A percentile compares a stretch with the other conserved stretches of the same genome.
Conservation (phyloP, 2,329 filamentous ascomycete species). For the Colletotrichum sp. region DNA sequence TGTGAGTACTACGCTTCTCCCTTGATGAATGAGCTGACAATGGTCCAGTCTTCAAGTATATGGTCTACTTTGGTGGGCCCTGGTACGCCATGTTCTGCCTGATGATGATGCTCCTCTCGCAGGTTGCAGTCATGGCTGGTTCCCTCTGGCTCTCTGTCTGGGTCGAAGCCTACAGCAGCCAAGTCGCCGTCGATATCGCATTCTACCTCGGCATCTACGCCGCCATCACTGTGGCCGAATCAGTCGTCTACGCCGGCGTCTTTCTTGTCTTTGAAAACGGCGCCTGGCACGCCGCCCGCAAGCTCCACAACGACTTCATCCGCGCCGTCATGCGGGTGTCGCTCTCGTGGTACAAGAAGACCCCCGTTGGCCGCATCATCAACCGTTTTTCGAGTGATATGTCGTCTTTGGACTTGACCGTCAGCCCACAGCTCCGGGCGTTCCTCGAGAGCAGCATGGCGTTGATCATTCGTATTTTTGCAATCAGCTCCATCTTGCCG, state of each 20-base stretch:
- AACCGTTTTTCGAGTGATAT: constrained; percentile 64
- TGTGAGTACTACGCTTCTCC: constrained; percentile 33
- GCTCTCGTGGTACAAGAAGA: constrained; percentile 60
- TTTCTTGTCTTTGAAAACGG: constrained; percentile 57
- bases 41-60: constrained; percentile 50
- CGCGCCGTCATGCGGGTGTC: constrained; percentile 56
- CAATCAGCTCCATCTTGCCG: constrained; percentile 56
- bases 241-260: constrained; percentile 43
- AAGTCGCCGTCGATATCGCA: constrained; percentile 45
- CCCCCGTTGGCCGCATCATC: constrained; percentile 55
- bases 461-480: constrained; percentile 49
- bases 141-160: constrained; percentile 56
- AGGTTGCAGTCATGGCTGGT: constrained; percentile 44
- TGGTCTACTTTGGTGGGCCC: constrained; percentile 54
- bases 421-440: constrained; percentile 49
- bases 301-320: constrained; percentile 57
- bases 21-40: constrained; percentile 9
- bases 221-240: constrained; percentile 46
- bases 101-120: constrained; percentile 41
- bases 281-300: constrained; percentile 59
- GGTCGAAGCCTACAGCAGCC: constrained; percentile 54
- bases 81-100: constrained; percentile 44
- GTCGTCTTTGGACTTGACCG: constrained; percentile 54
- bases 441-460: constrained; percentile 45
- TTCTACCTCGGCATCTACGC: constrained; percentile 61